Evolutionary conservation across 139 green algal species (phyloP), one percentile per base, ranked within the genome.

Genomic region (Chlorella sp.): DNA sequence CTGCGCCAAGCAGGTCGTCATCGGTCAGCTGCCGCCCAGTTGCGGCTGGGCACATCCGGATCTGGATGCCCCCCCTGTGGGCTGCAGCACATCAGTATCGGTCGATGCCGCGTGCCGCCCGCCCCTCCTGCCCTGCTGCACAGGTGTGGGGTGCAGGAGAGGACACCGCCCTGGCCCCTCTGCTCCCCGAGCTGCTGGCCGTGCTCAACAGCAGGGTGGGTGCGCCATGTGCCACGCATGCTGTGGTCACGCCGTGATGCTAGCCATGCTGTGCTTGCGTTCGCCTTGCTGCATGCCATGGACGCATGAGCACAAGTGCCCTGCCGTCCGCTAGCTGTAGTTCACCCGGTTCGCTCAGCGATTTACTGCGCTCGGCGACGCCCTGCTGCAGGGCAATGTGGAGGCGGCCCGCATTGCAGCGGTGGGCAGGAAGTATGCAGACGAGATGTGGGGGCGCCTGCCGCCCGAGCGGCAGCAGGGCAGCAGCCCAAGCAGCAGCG

Each of bases 101-200:
- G n/a, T 65, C 30, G 25, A 41, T 44, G 30, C n/a, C 11, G 30
- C 20, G 9, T 1, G 16, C 51, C 30, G 23, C 32, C n/a, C 15
- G 30, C 51, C 4, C 15, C 32, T 41, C 1, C 18, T 38, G 6
- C 0, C 51, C 51, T 26, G 21, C 20, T 38, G 57, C 60, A 73
- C 76, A 82, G 76, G 78, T 83, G 86, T 85, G 80, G 87, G 84
- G 84, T 55, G 85, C 88, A 67, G 93, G 93, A 5, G 93, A 96
- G 82, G 93, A 96, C 86, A 96, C 93, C 2, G 86, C 87, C 1
- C 80, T 96, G 74, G 91, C 91, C 0, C 93, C 93, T 9, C 74
- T 96, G 28, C 87, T 94, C 16, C 62, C 84, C 0, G 74, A 89
- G 11, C 65, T 96, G 16, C 88, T 94, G 36, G 56, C 68, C 0